Evolutionary conservation across 805 yeast species (phyloP), one percentile per base, ranked within the genome.

Genomic region (Candida rishiriensis): DNA sequence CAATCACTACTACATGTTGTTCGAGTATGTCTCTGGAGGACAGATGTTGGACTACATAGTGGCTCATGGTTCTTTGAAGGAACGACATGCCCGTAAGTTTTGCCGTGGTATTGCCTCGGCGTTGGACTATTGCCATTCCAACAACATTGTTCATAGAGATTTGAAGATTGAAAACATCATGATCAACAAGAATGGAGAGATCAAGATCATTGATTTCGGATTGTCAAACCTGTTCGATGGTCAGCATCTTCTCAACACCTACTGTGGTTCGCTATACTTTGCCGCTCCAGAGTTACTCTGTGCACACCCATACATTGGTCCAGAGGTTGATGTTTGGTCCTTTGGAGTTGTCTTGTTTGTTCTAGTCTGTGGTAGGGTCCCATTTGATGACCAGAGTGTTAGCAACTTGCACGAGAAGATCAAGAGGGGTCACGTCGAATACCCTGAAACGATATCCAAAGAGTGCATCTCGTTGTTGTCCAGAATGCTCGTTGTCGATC

Each of bases 281-380:
- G 99, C 99, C 1, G 99, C 99, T 0, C 99, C 99, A 0, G 99
- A 93, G 64, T 73, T 93, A 53, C 71, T 93, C 42, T 85, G 87
- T 47, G 99, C 98, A 1, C 81, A 81, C 53, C 97, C 97, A 1
- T 93, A 93, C 58, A 72, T 78, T 32, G 99, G 99, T 0, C 99
- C 99, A 1, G 99, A 93, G 63, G 97, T 93, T 39, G 99, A 93
- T 64, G 83, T 93, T 15, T 93, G 99, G 99, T 88, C 97, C 2
- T 91, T 90, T 71, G 99, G 99, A 51, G 96, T 93, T 29, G 98
- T 93, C 0, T 68, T 93, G 40, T 93, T 88, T 60, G 99, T 93
- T 8, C 72, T 93, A 48, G 97, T 93, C 2, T 90, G 97, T 63
- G 99, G 99, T 43, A 90, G 88, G 63, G 98, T 93, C 12, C 99